Evolutionary conservation across 1,284 basidiomycete genomes (phyloP).

Genomic region (Clitocybe nebularis): DNA sequence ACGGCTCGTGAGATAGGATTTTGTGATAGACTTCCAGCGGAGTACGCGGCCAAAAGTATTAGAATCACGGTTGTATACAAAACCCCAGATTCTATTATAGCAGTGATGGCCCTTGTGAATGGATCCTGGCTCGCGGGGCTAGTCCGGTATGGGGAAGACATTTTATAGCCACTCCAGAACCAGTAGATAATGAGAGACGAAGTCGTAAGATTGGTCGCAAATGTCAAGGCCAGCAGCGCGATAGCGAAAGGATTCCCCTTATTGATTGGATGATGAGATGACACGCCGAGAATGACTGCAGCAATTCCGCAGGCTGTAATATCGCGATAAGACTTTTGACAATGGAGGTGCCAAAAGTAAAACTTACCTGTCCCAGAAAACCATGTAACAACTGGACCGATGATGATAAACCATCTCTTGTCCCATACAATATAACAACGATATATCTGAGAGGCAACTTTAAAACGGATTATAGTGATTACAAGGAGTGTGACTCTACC

Average conservation of each 20-base stretch:
- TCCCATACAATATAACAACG: constrained; percentile 1
- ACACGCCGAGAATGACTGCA: background rate
- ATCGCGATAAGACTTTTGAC: too few relatives aligned
- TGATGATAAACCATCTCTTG: background rate
- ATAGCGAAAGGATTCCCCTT: background rate
- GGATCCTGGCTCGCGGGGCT: background rate
- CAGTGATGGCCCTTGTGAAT: background rate
- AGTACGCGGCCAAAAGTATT: background rate
- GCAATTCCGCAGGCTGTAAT: constrained; percentile 3
- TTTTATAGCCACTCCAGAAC: background rate
- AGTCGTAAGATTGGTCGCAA: background rate
- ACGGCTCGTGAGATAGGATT: background rate
- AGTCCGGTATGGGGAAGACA: background rate
- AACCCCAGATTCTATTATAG: background rate
- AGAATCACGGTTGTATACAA: background rate
- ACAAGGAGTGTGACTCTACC: constrained; percentile 5
- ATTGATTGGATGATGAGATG: background rate
- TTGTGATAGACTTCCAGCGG: background rate
- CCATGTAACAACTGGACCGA: background rate
- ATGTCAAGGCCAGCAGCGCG: background rate
- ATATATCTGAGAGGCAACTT: background rate
- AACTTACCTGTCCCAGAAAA: background rate
- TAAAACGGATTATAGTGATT: background rate
- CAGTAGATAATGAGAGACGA: background rate
- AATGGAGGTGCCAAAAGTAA: background rate